phyloP scores from a whole-genome alignment of 345 rosid species.

The Psidium friedrichsthalianum region DNA sequence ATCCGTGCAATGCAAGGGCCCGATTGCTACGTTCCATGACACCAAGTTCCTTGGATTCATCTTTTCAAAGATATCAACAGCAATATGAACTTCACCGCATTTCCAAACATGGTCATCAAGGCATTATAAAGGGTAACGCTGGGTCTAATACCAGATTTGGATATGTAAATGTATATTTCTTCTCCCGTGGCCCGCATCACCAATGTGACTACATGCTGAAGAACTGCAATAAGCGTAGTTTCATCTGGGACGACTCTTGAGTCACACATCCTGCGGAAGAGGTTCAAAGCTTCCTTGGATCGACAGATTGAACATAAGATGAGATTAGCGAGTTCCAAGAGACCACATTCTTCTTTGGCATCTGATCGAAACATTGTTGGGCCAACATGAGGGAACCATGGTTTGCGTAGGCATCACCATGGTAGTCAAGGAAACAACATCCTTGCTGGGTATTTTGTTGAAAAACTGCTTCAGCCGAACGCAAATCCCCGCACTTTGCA shows the following conservation, averaged over 20 bases:
- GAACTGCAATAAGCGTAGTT: constrained; percentile 15
- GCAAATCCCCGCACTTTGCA: constrained; percentile 13
- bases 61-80: constrained; percentile 16
- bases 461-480: constrained; percentile 20
- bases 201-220: constrained; percentile 31
- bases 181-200: constrained; percentile 22
- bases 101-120: constrained; percentile 18
- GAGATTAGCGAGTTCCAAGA: constrained; percentile 30
- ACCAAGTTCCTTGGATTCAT: constrained; percentile 12
- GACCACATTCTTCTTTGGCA: constrained; percentile 22
- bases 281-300: constrained; percentile 12
- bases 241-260: constrained; percentile 16
- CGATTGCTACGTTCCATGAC: constrained; percentile 25
- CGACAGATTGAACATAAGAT: constrained; percentile 3
- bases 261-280: constrained; percentile 15
- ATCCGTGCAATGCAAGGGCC: constrained; percentile 21
- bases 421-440: constrained; percentile 34
- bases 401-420: constrained; percentile 21
- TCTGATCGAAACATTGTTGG: constrained; percentile 2
- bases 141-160: neutral
- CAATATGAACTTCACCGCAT: constrained; percentile 2
- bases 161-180: constrained; percentile 7
- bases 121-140: constrained; percentile 10
- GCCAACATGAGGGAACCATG: constrained; percentile 8
- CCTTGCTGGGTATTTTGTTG: constrained; percentile 14